Conservation (phyloP, 768 basidiomycete species). For the Galerina sulciceps region DNA sequence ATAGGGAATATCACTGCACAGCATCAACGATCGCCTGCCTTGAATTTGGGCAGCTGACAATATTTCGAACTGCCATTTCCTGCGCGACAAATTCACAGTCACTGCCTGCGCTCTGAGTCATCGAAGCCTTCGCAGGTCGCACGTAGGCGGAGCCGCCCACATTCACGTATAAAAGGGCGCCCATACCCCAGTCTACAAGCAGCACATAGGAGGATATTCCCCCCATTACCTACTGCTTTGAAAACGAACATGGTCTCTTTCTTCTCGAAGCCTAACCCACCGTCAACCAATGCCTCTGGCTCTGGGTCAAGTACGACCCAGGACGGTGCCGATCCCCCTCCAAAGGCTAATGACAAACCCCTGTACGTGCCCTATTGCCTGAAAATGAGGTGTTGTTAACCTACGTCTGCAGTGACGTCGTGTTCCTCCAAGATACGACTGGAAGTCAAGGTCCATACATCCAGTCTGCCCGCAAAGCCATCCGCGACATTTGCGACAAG, state of each 20-base stretch:
- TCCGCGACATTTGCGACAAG: slow-evolving; percentile 53
- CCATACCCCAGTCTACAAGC: too few species aligned
- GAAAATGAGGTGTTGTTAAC: background rate
- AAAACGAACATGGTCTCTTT: background rate
- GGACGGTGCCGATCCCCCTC: slow-evolving; percentile 3
- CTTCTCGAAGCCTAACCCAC: background rate
- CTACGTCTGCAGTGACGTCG: slow-evolving; percentile 39
- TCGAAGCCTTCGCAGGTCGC: too few species aligned
- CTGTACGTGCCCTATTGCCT: slow-evolving; percentile 7
- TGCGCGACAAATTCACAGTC: too few species aligned
- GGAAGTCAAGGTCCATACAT: slow-evolving; percentile 48
- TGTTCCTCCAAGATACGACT: slow-evolving; percentile 57
- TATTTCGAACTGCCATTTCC: background rate
- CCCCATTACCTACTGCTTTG: too few species aligned
- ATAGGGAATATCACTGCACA: background rate
- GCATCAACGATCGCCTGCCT: background rate
- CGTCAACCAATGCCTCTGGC: background rate
- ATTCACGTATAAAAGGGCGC: too few species aligned
- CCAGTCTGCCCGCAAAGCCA: slow-evolving; percentile 48
- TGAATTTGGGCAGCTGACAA: background rate
- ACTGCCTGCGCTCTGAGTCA: background rate
- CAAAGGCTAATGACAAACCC: slow-evolving; percentile 8
- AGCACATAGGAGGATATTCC: too few species aligned
- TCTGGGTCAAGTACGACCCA: background rate
- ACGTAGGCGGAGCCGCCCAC: too few species aligned